Percentiles rank a stretch among this genome's conserved stretches.
Conservation (phyloP, 257 asterid species). For the Nicotiana obtusifolia region DNA sequence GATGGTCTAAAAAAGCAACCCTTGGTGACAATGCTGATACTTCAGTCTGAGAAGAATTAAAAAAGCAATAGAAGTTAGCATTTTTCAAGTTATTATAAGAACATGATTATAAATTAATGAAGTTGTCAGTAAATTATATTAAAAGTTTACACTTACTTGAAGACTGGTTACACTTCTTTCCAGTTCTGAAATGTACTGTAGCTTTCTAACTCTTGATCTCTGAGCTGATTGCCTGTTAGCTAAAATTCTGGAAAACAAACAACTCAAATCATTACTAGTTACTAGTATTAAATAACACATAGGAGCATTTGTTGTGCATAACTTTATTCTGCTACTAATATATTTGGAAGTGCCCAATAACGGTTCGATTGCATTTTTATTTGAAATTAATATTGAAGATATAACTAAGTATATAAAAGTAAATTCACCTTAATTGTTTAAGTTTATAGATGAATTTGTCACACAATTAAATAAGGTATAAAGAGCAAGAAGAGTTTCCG, state of each 20-base stretch:
- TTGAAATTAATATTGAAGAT: not conserved
- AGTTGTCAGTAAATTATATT: not conserved
- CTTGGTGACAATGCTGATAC: constrained; percentile 90
- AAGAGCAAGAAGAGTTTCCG: too few relatives aligned
- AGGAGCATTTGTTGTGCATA: not conserved
- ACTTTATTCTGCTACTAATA: not conserved
- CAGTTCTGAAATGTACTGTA: constrained; percentile 88
- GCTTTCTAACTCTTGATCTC: constrained; percentile 87
- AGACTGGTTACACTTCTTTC: constrained; percentile 82
- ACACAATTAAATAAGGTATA: too few relatives aligned
- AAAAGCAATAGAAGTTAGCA: not conserved
- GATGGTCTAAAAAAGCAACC: constrained; percentile 87
- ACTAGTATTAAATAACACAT: not conserved
- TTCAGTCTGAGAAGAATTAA: constrained; percentile 46
- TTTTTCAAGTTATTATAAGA: not conserved
- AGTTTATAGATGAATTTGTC: not conserved
- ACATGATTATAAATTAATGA: not conserved
- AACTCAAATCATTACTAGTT: not conserved
- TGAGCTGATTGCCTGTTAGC: constrained; percentile 97
- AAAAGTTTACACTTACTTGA: constrained; percentile 40
- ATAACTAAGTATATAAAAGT: not conserved
- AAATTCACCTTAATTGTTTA: not conserved
- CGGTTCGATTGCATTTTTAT: not conserved
- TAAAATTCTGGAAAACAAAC: constrained; percentile 45
- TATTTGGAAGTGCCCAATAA: not conserved